Evolutionary conservation across 352 stramenopile genomes (phyloP), one percentile per base, ranked within the genome.

Genomic region (Phytophthora pistaciae): DNA sequence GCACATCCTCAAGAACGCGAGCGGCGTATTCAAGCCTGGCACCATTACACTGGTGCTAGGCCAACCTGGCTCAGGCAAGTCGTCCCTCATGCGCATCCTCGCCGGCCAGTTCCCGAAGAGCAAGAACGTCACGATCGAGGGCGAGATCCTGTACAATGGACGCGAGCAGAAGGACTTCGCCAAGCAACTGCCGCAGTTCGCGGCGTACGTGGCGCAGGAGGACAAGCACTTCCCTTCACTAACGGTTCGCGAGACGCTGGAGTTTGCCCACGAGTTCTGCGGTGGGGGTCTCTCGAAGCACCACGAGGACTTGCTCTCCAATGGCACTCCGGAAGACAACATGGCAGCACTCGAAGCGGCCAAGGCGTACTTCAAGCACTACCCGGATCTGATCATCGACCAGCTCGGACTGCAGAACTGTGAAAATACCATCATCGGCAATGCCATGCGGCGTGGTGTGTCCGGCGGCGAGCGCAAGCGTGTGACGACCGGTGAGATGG

Each of bases 391-490:
- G 18, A 74, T 87, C 31, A 67, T 80, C 25, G 23, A 72, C 3
- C 78, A 80, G 23, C 69, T 84, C 31, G 77, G 78, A 31, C 63
- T 96, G 23, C 53, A 77, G 44, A 78, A 72, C 25, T 84, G 77
- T 40, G 56, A 80, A 48, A 60, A 93, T 62, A 92, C 86, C 0
- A 82, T 93, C 52, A 66, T 92, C 5, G 82, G 85, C 6, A 80
- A 87, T 56, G 77, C 53, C 25, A 90, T 92, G 72, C 27, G 84
- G 5, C 80, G 84, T 18, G 85, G 84, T 5, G 74, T 97, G 18
- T 94, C 80, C 0, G 94, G 93, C 25, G 94, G 94, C 18, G 91
- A 98, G 75, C 88, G 87, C 65, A 98, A 98, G 78, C 81, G 94
- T 9, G 84, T 97, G 48, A 97, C 95, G 57, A 93, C 95, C 18